These are phyloP conservation scores for Sugiyamaella valdiviana DNA, from an alignment of 805 yeast species.

Conservation along the genomic window DNA sequence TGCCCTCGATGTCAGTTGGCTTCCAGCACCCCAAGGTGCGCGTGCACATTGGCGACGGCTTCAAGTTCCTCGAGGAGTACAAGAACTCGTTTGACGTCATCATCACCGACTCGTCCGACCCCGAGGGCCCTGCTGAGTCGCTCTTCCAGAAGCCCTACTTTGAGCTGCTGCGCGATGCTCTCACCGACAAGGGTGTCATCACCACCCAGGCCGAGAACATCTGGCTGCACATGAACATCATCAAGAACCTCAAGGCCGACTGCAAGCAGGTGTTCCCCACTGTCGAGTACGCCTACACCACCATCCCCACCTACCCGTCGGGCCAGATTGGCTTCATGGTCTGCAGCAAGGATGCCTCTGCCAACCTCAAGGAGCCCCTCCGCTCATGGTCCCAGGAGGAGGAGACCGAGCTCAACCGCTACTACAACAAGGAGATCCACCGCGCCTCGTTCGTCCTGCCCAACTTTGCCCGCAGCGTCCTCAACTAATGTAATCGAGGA, in stretches of 20 bases:
- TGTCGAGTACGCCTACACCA: slow-evolving; percentile 84
- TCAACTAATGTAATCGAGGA: slow-evolving; percentile 25
- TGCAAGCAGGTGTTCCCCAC: slow-evolving; percentile 83
- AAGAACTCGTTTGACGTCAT: slow-evolving; percentile 65
- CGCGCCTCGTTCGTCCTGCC: slow-evolving; percentile 87
- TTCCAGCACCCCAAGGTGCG: slow-evolving; percentile 60
- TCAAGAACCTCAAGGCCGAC: slow-evolving; percentile 72
- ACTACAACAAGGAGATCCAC: slow-evolving; percentile 81
- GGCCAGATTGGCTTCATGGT: slow-evolving; percentile 99
- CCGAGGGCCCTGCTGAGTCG: slow-evolving; percentile 92
- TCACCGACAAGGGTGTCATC: slow-evolving; percentile 58
- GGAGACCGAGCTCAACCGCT: slow-evolving; percentile 61
- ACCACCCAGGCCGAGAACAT: slow-evolving; percentile 88
- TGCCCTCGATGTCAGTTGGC: slow-evolving; percentile 69
- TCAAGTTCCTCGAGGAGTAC: slow-evolving; percentile 54
- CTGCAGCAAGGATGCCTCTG: slow-evolving; percentile 67
- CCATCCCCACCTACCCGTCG: slow-evolving; percentile 94
- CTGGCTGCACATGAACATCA: slow-evolving; percentile 84
- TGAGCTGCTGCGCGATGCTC: slow-evolving; percentile 55
- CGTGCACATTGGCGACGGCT: slow-evolving; percentile 74
- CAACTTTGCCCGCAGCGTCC: slow-evolving; percentile 68
- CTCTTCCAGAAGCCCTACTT: slow-evolving; percentile 78
- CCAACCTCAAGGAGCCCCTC: slow-evolving; percentile 61
- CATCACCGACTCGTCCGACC: slow-evolving; percentile 89
- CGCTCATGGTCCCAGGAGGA: slow-evolving; percentile 57